Conservation (phyloP, 192 early-diverging fungal species). For the Jimgerdemannia lactiflua region DNA sequence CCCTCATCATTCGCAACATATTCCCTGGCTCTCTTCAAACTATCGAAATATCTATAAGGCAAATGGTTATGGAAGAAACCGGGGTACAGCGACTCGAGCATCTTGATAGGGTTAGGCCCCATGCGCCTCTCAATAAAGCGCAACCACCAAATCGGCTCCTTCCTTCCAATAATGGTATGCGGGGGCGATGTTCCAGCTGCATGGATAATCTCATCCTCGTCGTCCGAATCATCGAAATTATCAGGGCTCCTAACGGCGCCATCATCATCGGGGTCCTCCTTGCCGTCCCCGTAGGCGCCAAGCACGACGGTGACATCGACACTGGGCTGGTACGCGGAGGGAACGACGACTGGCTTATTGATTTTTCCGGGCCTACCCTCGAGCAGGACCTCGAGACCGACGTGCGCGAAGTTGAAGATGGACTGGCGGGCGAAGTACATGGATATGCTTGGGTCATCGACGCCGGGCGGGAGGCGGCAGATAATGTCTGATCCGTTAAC, state of each 20-base stretch:
- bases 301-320: conserved; percentile 15
- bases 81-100: conserved; percentile 19
- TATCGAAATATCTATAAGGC: conserved; percentile 16
- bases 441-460: conserved; percentile 20
- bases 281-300: conserved; percentile 12
- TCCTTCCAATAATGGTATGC: background rate
- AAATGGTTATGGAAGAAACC: conserved; percentile 27
- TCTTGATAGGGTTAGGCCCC: conserved; percentile 16
- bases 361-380: conserved; percentile 4
- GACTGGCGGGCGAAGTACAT: conserved; percentile 10
- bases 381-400: conserved; percentile 24
- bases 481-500: conserved; percentile 43
- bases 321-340: conserved; percentile 19
- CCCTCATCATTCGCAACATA: background rate
- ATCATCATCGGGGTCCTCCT: conserved; percentile 1
- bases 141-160: conserved; percentile 6
- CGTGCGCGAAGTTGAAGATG: conserved; percentile 33
- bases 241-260: background rate
- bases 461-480: conserved; percentile 35
- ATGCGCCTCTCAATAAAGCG: conserved; percentile 2
- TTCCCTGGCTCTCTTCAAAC: background rate
- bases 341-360: background rate
- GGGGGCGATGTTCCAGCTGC: background rate
- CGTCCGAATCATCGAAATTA: conserved; percentile 6
- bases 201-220: conserved; percentile 3